Evolutionary conservation across 352 stramenopile genomes (phyloP).

Genomic region (Pythium aquatile): DNA sequence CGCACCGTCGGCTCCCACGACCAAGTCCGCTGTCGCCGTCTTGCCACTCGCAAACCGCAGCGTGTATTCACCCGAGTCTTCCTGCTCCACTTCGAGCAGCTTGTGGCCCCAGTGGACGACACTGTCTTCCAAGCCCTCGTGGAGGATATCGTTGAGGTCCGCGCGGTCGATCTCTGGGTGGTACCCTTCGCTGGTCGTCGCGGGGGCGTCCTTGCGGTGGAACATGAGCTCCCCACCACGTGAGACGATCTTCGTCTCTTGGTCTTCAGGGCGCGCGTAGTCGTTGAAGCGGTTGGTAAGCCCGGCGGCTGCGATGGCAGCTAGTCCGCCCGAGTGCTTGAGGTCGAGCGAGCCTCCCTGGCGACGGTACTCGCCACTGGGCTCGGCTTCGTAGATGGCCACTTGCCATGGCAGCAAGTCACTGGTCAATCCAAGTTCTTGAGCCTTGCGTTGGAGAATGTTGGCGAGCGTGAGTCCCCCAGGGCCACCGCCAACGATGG

Average conservation of each 20-base stretch:
- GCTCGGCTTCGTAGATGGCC: constrained; percentile 18
- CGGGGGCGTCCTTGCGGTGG: constrained; percentile 2
- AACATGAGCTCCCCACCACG: constrained; percentile 7
- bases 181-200: constrained; percentile 13
- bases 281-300: constrained; percentile 15
- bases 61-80: background rate
- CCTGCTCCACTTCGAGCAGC: background rate
- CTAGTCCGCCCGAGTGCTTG: constrained; percentile 9
- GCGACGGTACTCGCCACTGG: constrained; percentile 1
- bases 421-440: background rate
- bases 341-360: constrained; percentile 25
- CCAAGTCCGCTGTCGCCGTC: constrained; percentile 11
- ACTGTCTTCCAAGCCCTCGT: constrained; percentile 9
- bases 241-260: constrained; percentile 16
- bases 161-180: constrained; percentile 25
- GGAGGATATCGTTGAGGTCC: constrained; percentile 21
- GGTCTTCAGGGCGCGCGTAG: constrained; percentile 16
- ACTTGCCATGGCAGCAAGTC: constrained; percentile 7
- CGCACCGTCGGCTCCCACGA: constrained; percentile 23
- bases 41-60: constrained; percentile 16
- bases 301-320: constrained; percentile 11
- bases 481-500: constrained; percentile 21
- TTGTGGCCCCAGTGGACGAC: constrained; percentile 27
- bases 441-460: constrained; percentile 18
- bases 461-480: constrained; percentile 25